phyloP scores from a whole-genome alignment of 2,329 filamentous ascomycete genomes.

The Tolypocladium paradoxum region DNA sequence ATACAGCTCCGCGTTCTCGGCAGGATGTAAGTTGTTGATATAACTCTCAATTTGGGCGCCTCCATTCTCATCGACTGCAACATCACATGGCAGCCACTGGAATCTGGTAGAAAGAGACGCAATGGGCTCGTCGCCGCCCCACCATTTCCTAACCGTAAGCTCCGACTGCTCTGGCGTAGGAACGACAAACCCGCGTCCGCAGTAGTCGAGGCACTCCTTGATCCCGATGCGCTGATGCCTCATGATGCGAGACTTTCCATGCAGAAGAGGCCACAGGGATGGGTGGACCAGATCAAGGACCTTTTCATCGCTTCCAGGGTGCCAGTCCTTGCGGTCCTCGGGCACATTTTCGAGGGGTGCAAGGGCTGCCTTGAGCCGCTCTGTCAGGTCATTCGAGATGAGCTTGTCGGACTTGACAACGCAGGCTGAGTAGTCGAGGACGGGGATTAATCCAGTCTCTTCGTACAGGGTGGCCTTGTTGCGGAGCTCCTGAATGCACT shows the following conservation, averaged over 20 bases:
- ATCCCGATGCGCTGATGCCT: constrained; percentile 22
- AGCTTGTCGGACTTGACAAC: constrained; percentile 24
- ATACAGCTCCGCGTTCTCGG: constrained; percentile 26
- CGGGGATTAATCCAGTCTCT: constrained; percentile 19
- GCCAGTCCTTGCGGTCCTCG: constrained; percentile 44
- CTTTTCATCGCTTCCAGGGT: constrained; percentile 43
- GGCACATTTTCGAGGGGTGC: constrained; percentile 38
- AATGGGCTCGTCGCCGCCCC: neutral
- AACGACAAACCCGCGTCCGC: constrained; percentile 22
- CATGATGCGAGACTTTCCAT: constrained; percentile 31
- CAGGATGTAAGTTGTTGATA: constrained; percentile 42
- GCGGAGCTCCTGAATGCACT: constrained; percentile 22
- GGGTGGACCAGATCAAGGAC: constrained; percentile 55
- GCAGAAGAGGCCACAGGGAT: constrained; percentile 50
- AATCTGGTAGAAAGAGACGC: constrained; percentile 9
- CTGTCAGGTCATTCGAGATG: constrained; percentile 10
- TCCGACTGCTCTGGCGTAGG: too few species aligned
- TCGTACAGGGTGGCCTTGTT: constrained; percentile 22
- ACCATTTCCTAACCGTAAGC: too few species aligned
- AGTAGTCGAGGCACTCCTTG: constrained; percentile 20
- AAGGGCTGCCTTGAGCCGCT: constrained; percentile 32
- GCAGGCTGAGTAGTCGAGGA: constrained; percentile 19
- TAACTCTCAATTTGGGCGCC: constrained; percentile 34
- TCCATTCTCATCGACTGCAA: constrained; percentile 27
- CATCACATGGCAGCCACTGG: constrained; percentile 40